phyloP scores from a whole-genome alignment of 1,284 basidiomycete genomes.

The Puccinia hordei region DNA sequence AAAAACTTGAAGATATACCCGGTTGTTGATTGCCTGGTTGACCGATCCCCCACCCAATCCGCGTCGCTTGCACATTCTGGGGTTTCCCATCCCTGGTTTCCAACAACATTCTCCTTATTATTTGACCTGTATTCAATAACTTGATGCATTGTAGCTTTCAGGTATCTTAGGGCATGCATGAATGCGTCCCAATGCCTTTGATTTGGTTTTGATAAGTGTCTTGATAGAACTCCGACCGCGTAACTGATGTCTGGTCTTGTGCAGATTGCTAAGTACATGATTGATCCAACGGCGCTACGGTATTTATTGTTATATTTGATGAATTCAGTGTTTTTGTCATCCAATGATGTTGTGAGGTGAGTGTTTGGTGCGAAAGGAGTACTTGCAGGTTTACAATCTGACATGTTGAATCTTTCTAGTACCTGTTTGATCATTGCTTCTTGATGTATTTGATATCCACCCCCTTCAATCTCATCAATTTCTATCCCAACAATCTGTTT shows the following conservation, averaged over 20 bases:
- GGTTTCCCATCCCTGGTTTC: background rate
- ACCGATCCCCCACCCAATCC: background rate
- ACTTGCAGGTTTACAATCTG: slow-evolving; percentile 13
- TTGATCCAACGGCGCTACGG: background rate
- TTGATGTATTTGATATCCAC: background rate
- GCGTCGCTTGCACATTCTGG: slow-evolving; percentile 7
- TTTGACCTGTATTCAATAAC: background rate
- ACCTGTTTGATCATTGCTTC: background rate
- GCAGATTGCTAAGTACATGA: background rate
- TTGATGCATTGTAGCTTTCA: background rate
- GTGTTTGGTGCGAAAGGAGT: slow-evolving; percentile 13
- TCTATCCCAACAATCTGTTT: slow-evolving; percentile 14
- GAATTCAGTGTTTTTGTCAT: slow-evolving; percentile 5
- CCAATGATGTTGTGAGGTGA: background rate
- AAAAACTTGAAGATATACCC: background rate
- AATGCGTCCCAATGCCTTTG: slow-evolving; percentile 21
- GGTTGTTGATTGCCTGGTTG: background rate
- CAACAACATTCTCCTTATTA: background rate
- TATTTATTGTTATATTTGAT: background rate
- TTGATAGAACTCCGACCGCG: background rate
- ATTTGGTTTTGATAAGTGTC: slow-evolving; percentile 17
- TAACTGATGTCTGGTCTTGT: slow-evolving; percentile 29
- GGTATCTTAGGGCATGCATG: slow-evolving; percentile 7
- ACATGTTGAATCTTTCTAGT: background rate
- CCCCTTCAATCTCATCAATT: background rate